Evolutionary conservation across 805 yeast genomes (phyloP).

Genomic region (Sugiyamaella marilandica): DNA sequence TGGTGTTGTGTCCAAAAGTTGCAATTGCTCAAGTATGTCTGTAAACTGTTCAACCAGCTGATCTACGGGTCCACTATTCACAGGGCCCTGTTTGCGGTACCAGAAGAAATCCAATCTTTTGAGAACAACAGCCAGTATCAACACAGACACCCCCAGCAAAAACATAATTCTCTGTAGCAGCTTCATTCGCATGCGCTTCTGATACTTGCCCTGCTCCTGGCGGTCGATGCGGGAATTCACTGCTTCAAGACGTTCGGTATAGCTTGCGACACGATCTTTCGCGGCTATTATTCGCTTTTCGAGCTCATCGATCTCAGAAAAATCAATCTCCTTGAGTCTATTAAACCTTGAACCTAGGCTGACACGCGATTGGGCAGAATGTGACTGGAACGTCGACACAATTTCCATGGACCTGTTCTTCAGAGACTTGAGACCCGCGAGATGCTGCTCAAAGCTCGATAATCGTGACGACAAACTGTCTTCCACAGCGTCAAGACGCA

Average conservation of each 20-base stretch:
- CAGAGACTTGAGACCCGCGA: conserved; percentile 25
- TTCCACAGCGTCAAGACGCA: conserved; percentile 14
- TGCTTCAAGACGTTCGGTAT: conserved; percentile 22
- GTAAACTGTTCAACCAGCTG: neutral
- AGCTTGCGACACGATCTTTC: conserved; percentile 20
- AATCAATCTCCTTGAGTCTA: conserved; percentile 23
- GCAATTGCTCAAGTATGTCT: neutral
- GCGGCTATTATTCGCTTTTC: conserved; percentile 25
- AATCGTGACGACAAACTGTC: conserved; percentile 12
- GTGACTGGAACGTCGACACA: conserved; percentile 20
- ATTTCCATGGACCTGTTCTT: conserved; percentile 18
- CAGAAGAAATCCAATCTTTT: neutral
- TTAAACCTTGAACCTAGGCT: conserved; percentile 23
- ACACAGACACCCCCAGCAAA: conserved; percentile 8
- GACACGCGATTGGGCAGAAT: conserved; percentile 17
- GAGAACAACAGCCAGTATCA: conserved; percentile 15
- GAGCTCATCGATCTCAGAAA: conserved; percentile 21
- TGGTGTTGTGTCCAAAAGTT: neutral
- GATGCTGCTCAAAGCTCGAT: conserved; percentile 23
- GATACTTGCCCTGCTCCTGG: conserved; percentile 21
- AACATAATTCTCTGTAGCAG: conserved; percentile 13
- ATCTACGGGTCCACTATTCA: neutral
- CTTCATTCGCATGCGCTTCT: conserved; percentile 17
- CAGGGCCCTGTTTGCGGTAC: neutral
- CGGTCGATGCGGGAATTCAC: conserved; percentile 22